phyloP scores from a whole-genome alignment of 495 filamentous ascomycete species.

The Aspergillus mulundensis region DNA sequence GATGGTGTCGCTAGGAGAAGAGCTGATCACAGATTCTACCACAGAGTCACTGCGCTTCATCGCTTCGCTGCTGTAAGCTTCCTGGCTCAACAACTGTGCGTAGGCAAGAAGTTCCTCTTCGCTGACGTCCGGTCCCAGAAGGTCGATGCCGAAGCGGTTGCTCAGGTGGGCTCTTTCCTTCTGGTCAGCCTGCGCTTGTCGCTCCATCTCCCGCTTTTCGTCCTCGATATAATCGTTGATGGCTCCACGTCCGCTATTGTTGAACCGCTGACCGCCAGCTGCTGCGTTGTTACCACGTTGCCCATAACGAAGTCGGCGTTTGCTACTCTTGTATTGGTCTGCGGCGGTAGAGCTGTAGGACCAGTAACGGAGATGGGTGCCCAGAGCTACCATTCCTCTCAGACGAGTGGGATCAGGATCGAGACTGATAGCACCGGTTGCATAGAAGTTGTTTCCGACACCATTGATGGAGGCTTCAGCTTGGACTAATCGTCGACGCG shows the following conservation, averaged over 20 bases:
- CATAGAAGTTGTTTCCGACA: slow-evolving; percentile 72
- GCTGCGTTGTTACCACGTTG: slow-evolving; percentile 56
- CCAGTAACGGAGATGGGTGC: slow-evolving; percentile 88
- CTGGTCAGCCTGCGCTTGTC: slow-evolving; percentile 60
- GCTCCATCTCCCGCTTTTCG: slow-evolving; percentile 72
- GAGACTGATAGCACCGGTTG: slow-evolving; percentile 75
- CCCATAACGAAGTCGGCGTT: slow-evolving; percentile 57
- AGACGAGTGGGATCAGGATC: slow-evolving; percentile 87
- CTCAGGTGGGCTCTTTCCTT: slow-evolving; percentile 64
- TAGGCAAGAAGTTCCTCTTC: slow-evolving; percentile 90
- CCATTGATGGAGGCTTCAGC: slow-evolving; percentile 63
- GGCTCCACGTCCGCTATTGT: slow-evolving; percentile 56
- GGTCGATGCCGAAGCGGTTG: slow-evolving; percentile 74
- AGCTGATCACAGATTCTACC: slow-evolving; percentile 45
- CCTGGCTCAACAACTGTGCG: slow-evolving; percentile 82
- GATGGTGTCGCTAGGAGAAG: slow-evolving; percentile 40
- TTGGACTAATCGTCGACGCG: slow-evolving; percentile 68
- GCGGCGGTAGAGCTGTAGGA: slow-evolving; percentile 73
- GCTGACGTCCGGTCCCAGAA: slow-evolving; percentile 64
- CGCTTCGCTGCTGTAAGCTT: slow-evolving; percentile 61
- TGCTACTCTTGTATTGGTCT: slow-evolving; percentile 61
- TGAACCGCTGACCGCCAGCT: slow-evolving; percentile 51
- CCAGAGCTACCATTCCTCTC: slow-evolving; percentile 87
- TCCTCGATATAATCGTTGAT: slow-evolving; percentile 76
- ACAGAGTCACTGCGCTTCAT: slow-evolving; percentile 49